A percentile compares a stretch with the other conserved stretches of the same genome.
phyloP scores from a whole-genome alignment of 2,329 filamentous ascomycete genomes.

The Macrophomina tecta region DNA sequence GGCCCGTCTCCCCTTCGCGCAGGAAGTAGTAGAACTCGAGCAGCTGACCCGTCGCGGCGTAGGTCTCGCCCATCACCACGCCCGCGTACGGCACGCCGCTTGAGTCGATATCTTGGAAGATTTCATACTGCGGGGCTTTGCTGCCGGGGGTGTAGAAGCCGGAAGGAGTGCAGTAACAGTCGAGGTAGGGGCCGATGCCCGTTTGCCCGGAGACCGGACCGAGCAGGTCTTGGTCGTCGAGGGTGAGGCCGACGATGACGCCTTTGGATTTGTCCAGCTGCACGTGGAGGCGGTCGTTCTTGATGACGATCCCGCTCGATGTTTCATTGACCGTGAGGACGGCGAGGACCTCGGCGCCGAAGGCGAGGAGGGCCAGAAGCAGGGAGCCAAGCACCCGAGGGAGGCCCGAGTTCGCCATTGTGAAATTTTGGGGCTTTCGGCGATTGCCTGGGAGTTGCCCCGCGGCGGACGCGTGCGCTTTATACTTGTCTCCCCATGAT shows the following conservation, averaged over 20 bases:
- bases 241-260: conserved; percentile 49
- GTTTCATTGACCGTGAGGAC: conserved; percentile 40
- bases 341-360: not conserved
- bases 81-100: conserved; percentile 62
- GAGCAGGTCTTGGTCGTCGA: conserved; percentile 61
- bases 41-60: conserved; percentile 62
- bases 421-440: not conserved
- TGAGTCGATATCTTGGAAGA: conserved; percentile 60
- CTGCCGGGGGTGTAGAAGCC: conserved; percentile 66
- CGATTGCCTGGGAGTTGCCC: not conserved
- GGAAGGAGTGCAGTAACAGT: conserved; percentile 67
- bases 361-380: not conserved
- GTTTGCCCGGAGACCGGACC: conserved; percentile 50
- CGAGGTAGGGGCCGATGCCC: conserved; percentile 64
- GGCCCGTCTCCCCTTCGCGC: conserved; percentile 65
- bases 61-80: conserved; percentile 65
- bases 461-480: not conserved
- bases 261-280: conserved; percentile 53
- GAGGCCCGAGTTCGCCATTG: conserved; percentile 6
- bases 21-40: conserved; percentile 71
- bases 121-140: conserved; percentile 55
- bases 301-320: conserved; percentile 43
- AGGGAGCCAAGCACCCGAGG: conserved; percentile 5
- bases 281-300: conserved; percentile 54
- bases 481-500: not conserved